phyloP scores from a whole-genome alignment of 768 basidiomycete species.

The Leccinum incarnatum region DNA sequence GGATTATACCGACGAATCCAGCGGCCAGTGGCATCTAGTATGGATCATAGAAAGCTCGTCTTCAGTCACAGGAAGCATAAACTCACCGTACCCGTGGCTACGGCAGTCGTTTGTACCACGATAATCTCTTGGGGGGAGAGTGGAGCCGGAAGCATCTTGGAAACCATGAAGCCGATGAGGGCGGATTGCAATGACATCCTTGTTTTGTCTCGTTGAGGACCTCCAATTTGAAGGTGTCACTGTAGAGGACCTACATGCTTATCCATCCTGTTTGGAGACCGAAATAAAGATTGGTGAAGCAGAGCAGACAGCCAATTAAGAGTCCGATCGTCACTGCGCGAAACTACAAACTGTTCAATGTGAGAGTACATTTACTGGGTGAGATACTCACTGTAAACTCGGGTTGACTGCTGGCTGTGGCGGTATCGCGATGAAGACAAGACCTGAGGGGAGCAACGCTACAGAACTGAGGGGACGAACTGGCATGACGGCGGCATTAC shows the following conservation, averaged over 20 bases:
- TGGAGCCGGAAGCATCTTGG: conserved; percentile 65
- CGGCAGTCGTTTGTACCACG: conserved; percentile 92
- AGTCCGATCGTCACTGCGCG: conserved; percentile 75
- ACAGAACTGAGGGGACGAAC: background rate
- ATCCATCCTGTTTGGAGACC: conserved; percentile 91
- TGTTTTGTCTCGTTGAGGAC: conserved; percentile 3
- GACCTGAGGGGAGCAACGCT: conserved; percentile 2
- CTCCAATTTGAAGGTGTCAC: background rate
- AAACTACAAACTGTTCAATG: conserved; percentile 23
- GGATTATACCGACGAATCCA: conserved; percentile 89
- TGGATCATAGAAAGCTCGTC: background rate
- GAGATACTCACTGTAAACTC: conserved; percentile 31
- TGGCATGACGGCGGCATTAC: conserved; percentile 9
- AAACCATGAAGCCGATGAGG: conserved; percentile 85
- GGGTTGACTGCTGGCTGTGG: conserved; percentile 2
- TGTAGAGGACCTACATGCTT: conserved; percentile 56
- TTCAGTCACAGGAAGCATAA: background rate
- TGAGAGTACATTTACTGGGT: background rate
- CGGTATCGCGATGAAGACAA: background rate
- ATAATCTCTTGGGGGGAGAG: conserved; percentile 92
- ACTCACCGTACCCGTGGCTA: conserved; percentile 76
- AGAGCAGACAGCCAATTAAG: conserved; percentile 80
- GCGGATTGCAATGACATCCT: conserved; percentile 98
- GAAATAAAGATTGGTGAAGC: conserved; percentile 89
- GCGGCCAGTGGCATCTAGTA: conserved; percentile 80